These are phyloP conservation scores for Aspergillus kassunensis DNA, from an alignment of 495 filamentous ascomycete species.

Conservation along the genomic window DNA sequence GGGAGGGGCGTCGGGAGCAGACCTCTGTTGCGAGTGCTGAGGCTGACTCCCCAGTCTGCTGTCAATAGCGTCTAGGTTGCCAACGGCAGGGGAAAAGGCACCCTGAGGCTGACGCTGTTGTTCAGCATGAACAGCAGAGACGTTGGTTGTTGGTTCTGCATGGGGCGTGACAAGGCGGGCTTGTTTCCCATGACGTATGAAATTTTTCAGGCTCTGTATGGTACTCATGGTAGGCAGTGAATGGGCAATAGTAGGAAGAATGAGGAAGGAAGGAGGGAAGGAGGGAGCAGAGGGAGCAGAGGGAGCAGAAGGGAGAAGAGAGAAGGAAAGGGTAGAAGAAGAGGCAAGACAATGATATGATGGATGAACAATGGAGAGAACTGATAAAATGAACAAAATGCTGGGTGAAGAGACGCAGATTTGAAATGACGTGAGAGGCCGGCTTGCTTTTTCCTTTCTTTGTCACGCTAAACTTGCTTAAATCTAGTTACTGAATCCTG, in stretches of 20 bases:
- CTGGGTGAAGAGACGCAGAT: not conserved
- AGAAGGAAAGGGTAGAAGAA: conserved; percentile 49
- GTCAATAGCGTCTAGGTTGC: conserved; percentile 56
- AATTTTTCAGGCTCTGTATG: conserved; percentile 91
- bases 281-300: not conserved
- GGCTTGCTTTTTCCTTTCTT: conserved; percentile 8
- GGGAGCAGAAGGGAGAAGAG: not conserved
- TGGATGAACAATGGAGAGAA: conserved; percentile 29
- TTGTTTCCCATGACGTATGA: conserved; percentile 98
- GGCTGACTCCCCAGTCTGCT: conserved; percentile 53
- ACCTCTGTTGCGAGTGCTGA: conserved; percentile 49
- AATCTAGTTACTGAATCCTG: not conserved
- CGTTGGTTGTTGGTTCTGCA: conserved; percentile 63
- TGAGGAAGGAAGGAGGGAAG: not conserved
- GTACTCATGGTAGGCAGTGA: conserved; percentile 61
- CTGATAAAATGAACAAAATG: not conserved
- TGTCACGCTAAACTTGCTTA: not conserved
- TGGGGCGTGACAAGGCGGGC: conserved; percentile 66
- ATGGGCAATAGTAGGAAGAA: not conserved
- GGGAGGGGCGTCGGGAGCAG: conserved; percentile 36
- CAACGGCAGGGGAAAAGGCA: conserved; percentile 46
- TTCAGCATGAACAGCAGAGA: conserved; percentile 64
- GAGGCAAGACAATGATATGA: conserved; percentile 68
- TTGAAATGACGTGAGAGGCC: conserved; percentile 50
- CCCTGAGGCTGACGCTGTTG: conserved; percentile 52